Base-by-base conservation (phyloP, 306 rosid species). In the Cucurbita pepo region DNA sequence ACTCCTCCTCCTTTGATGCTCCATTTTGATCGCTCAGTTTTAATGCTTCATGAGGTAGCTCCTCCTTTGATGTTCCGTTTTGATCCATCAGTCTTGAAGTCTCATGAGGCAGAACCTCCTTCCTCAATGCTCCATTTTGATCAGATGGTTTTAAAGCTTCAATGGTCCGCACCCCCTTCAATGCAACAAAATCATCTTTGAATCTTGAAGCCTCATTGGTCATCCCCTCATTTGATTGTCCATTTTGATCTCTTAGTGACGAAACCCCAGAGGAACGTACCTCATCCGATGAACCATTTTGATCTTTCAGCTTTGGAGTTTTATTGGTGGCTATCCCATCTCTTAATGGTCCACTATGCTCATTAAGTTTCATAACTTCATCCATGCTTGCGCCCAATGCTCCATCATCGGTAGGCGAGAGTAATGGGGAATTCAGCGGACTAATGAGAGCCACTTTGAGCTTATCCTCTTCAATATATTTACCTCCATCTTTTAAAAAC, bases 391-490 rank as follows among this genome's bases (percentile, higher is more conserved):
- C 86, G 75, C 85, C 85, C 76, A 81, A 78, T 54, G 75, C 77
- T 80, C 85, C 92, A 81, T 78, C 83, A 81, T 78, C 83, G 67
- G 77, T 73, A 72, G 90, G 90, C 66, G 89, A 82, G 72, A 82
- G 38, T 45, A 73, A 75, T 57, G 94, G 96, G 41, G 96, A 94
- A 71, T 70, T 56, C n/a, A 81, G 75, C 22, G 86, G 90, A 81
- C 88, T 85, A 73, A 86, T 56, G 57, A 90, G 83, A 15, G 69
- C 74, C 75, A 94, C 98, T 82, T 81, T 85, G 81, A 94, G 79
- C 86, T 90, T 94, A 79, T 83, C 84, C 83, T 89, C 96, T 86
- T 87, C 96, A 63, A 94, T 36, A 58, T 82, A 77, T 59, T 83
- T 86, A 64, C 80, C 77, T 65, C 81, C 79, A 61, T 85, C 96